Base-by-base conservation (phyloP, 75 land plant species). In the Selaginella moellendorffii region DNA sequence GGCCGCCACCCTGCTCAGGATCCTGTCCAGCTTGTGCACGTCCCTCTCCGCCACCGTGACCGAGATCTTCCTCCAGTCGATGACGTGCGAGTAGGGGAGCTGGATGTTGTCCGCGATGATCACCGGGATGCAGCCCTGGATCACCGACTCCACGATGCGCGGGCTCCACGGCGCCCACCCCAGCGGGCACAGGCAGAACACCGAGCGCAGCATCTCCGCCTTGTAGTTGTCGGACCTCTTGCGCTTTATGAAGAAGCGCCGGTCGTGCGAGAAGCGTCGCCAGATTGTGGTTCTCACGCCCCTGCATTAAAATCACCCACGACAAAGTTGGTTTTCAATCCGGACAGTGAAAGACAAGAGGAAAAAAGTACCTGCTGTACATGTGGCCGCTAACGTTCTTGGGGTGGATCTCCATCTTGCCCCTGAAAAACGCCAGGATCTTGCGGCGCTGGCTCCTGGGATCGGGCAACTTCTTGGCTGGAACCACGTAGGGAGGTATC, bases 131-230 rank as follows among this genome's bases (percentile, higher is more conserved):
- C 97, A 91, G 10, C 97, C 97, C 1, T 78, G 65, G 0, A 64
- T 74, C 0, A 87, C 93, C 5, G 93, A 77, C 42, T 91, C 97
- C 0, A 87, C 97, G 0, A 91, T 80, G 25, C 97, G 76, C 14
- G 97, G 97, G 30, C 97, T 91, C 97, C 97, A 91, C 26, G 97
- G 97, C 0, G 97, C 97, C 97, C 97, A 91, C 31, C 97, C 97
- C 22, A 82, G 63, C 0, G 97, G 97, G 68, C 93, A 87, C 22
- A 91, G 78, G 76, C 97, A 91, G 71, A 87, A 91, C 17, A 79
- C 78, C 0, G 97, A 87, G 24, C 93, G 81, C 9, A 69, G 82
- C 19, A 91, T 82, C 72, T 91, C 97, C 0, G 75, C 60, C 67
- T 66, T 83, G 76, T 82, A 91, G 30, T 74, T 80, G 53, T 74